Base-by-base conservation (phyloP, 2,329 filamentous ascomycete species). In the Neonectria magnoliae region DNA sequence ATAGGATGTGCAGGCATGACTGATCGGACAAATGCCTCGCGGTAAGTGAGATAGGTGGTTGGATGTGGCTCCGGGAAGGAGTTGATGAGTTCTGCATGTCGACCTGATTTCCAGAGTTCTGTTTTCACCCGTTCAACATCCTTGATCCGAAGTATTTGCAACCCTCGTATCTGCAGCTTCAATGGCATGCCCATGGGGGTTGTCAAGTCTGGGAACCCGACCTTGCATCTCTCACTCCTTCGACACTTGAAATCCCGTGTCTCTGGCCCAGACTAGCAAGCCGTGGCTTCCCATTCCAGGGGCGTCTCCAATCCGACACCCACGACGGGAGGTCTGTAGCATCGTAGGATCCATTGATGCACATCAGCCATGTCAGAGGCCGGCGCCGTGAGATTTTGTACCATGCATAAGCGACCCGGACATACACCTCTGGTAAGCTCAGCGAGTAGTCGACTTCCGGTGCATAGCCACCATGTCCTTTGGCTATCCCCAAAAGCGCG, bases 401-500 rank as follows among this genome's bases (percentile, higher is more conserved):
- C 22, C 44, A 47, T 5, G 44, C 44, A 13, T 47, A 47, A 5
- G 44, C 22, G 27, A 33, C 20, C 3, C 29, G 25, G 1, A 33
- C 48, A 22, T 52, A 52, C 4, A 52, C 29, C 11, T 52, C 29
- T 18, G 13, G 29, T 10, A 52, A n/a, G 18, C 48, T 52, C 11
- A 52, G 48, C 9, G 52, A 41, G 41, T 62, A 48, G 52, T 57
- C 59, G 14, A 41, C 56, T 14, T 22, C 22, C 14, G 56, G 56
- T 6, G 36, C 25, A 20, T 31, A 16, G 8, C 33, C 56, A 14
- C 56, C 56, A 29, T 38, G 27, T 41, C 44, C 56, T 25, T 41
- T 22, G 8, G 54, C 54, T 44, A 63, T 33, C 31, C 60, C 55
- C 33, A 58, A 10, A 14, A 63, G 31, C 10, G 54, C 45, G 38